Percentiles rank a stretch among this genome's conserved stretches.
phyloP scores from a whole-genome alignment of 129 eudicot genomes.

The carrot (Daucus carota) region DH1_v3.0 NC_030386.2:29474501-29475000 shows the following conservation, averaged over 20 bases:
- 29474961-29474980: background rate
- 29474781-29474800: conserved; percentile 8
- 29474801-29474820: conserved; percentile 10
- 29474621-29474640: too few relatives aligned
- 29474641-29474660: background rate
- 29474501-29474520: too few relatives aligned
- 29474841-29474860: background rate
- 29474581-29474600: background rate
- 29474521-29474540: too few relatives aligned
- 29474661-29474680: too few relatives aligned
- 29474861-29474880: conserved; percentile 7
- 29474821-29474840: conserved; percentile 8
- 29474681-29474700: background rate
- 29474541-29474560: background rate
- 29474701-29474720: background rate
- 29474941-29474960: conserved; percentile 9
- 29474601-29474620: background rate
- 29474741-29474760: too few relatives aligned
- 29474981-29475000: background rate
- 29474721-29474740: background rate
- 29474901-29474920: conserved; percentile 9
- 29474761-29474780: background rate
- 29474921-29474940: conserved; percentile 6
- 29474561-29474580: too few relatives aligned
- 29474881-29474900: conserved; percentile 7